phyloP scores from a whole-genome alignment of 331 rosid species.

The Quercus phellos region DNA sequence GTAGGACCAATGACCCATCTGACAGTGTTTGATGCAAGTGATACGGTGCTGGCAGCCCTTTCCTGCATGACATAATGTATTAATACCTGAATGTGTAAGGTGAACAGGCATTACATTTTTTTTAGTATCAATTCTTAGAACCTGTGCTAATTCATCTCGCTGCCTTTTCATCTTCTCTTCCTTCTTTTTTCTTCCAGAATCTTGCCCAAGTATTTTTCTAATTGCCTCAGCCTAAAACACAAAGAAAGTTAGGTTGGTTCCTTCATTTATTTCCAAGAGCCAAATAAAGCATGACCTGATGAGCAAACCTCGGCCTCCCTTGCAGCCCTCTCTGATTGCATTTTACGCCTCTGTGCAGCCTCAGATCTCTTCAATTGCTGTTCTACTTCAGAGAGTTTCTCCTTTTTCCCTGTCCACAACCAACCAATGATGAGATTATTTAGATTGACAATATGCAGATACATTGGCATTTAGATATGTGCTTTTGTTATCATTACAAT shows the following conservation, averaged over 20 bases:
- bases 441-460: too few species aligned
- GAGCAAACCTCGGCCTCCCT: conserved; percentile 79
- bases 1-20: conserved; percentile 65
- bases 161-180: conserved; percentile 93
- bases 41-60: conserved; percentile 67
- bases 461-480: neutral
- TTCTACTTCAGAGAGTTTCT: conserved; percentile 81
- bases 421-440: too few species aligned
- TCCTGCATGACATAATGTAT: conserved; percentile 42
- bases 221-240: conserved; percentile 81
- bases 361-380: conserved; percentile 89
- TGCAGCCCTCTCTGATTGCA: conserved; percentile 90
- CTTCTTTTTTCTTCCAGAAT: conserved; percentile 80
- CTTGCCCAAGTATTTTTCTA: conserved; percentile 96
- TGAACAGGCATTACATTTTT: too few species aligned
- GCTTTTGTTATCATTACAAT: neutral
- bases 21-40: conserved; percentile 59
- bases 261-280: neutral
- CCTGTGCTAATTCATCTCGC: conserved; percentile 87
- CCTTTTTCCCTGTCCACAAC: conserved; percentile 64
- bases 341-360: conserved; percentile 88
- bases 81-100: too few species aligned
- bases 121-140: conserved; percentile 5
- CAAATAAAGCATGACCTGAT: conserved; percentile 14
- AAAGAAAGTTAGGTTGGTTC: neutral